These are phyloP conservation scores for Sphagnum tenellum DNA, from an alignment of 225 moss, liverwort and hornwort genomes.

Conservation along the genomic window DNA sequence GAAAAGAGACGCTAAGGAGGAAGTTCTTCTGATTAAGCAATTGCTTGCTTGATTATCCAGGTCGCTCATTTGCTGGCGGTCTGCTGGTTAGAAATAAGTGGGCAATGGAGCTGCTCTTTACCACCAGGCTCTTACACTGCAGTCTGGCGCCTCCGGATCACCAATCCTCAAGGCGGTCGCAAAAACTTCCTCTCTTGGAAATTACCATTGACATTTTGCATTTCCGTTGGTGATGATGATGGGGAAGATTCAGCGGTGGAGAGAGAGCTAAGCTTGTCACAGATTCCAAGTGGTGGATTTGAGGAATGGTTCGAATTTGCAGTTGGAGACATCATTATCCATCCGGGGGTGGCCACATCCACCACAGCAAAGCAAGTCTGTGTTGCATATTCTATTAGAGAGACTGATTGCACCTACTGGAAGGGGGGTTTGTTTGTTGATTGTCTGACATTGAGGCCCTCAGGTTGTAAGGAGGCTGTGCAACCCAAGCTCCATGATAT, in stretches of 20 bases:
- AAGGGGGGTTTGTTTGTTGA: slow-evolving; percentile 82
- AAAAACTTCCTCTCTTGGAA: slow-evolving; percentile 67
- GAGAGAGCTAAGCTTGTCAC: slow-evolving; percentile 50
- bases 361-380: slow-evolving; percentile 38
- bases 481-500: slow-evolving; percentile 8
- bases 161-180: slow-evolving; percentile 83
- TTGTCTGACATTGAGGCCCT: slow-evolving; percentile 60
- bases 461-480: slow-evolving; percentile 31
- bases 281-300: slow-evolving; percentile 30
- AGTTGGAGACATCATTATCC: slow-evolving; percentile 61
- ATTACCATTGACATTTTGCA: slow-evolving; percentile 49
- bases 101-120: slow-evolving; percentile 70
- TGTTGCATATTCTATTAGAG: slow-evolving; percentile 41
- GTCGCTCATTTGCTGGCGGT: slow-evolving; percentile 78
- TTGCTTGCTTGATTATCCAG: slow-evolving; percentile 11
- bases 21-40: too few relatives aligned
- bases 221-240: slow-evolving; percentile 25
- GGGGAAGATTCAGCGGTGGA: slow-evolving; percentile 35
- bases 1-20: too few relatives aligned
- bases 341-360: slow-evolving; percentile 12
- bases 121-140: slow-evolving; percentile 67
- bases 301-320: slow-evolving; percentile 88
- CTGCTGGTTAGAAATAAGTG: slow-evolving; percentile 64
- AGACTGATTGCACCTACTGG: slow-evolving; percentile 68
- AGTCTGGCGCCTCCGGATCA: slow-evolving; percentile 71